A percentile compares a stretch with the other conserved stretches of the same genome.
Evolutionary conservation across 352 stramenopile genomes (phyloP).

Genomic region (Globisporangium heterothallicum): DNA sequence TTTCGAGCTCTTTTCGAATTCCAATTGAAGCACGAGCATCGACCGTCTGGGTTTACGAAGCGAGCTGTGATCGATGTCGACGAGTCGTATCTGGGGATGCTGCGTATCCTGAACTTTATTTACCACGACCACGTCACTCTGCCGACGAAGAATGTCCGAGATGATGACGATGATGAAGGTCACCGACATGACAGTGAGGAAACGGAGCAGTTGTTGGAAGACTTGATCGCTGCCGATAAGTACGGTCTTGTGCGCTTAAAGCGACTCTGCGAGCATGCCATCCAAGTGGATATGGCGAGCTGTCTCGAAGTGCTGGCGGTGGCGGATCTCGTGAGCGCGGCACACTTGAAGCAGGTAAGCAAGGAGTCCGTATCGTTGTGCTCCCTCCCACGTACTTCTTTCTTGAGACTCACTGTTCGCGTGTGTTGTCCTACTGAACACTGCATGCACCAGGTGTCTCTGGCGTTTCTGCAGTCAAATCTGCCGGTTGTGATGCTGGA

Average conservation of each 20-base stretch:
- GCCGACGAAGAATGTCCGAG: not conserved
- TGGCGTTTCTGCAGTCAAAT: constrained; percentile 19
- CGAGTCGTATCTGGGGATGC: constrained; percentile 39
- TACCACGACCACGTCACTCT: constrained; percentile 51
- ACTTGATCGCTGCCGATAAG: constrained; percentile 67
- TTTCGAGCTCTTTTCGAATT: constrained; percentile 58
- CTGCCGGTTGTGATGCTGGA: constrained; percentile 5
- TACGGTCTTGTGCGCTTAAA: constrained; percentile 72
- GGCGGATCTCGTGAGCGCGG: constrained; percentile 48
- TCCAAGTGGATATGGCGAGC: constrained; percentile 36
- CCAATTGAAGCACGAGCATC: constrained; percentile 7
- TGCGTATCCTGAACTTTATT: constrained; percentile 66
- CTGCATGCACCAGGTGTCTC: constrained; percentile 5
- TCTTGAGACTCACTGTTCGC: too few relatives aligned
- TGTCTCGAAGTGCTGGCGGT: constrained; percentile 60
- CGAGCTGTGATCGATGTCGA: constrained; percentile 56
- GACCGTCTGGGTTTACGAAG: not conserved
- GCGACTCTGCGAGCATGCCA: constrained; percentile 47
- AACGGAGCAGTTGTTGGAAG: constrained; percentile 53
- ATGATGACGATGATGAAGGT: not conserved
- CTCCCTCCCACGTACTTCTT: too few relatives aligned
- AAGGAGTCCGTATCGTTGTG: not conserved
- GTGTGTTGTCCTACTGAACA: not conserved
- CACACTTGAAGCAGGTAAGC: constrained; percentile 45
- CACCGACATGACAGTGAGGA: constrained; percentile 8